A percentile compares a stretch with the other conserved stretches of the same genome.
Evolutionary conservation across 768 basidiomycete genomes (phyloP).

Genomic region (Cubamyces sp.): DNA sequence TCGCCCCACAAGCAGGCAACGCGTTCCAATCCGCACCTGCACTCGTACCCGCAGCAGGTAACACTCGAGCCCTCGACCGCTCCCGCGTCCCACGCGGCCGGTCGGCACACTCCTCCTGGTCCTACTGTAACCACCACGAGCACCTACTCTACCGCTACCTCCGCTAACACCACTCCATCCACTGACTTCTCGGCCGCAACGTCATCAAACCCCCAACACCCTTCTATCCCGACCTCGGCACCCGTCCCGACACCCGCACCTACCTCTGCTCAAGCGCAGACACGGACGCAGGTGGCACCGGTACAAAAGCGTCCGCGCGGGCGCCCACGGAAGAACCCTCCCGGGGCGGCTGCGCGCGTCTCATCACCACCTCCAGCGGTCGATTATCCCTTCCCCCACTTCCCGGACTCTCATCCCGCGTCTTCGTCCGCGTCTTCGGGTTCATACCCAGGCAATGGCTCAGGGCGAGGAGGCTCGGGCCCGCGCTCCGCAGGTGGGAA

Average conservation of each 20-base stretch:
- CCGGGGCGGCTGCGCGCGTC: background rate
- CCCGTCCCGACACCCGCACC: background rate
- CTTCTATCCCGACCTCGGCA: background rate
- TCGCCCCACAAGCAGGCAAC: too few relatives aligned
- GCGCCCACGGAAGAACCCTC: constrained; percentile 26
- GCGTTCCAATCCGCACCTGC: too few relatives aligned
- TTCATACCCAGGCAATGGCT: background rate
- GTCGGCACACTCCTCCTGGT: background rate
- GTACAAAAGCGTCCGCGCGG: constrained; percentile 24
- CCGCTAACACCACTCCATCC: too few relatives aligned
- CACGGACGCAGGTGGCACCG: background rate
- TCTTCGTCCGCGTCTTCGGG: background rate
- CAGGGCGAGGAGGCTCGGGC: too few relatives aligned
- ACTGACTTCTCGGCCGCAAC: too few relatives aligned
- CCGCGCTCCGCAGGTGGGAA: too few relatives aligned
- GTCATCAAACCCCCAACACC: too few relatives aligned
- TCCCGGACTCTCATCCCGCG: constrained; percentile 4
- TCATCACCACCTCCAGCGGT: constrained; percentile 20
- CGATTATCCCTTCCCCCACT: constrained; percentile 27
- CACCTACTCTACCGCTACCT: too few relatives aligned
- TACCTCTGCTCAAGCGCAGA: background rate
- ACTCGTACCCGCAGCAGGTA: too few relatives aligned
- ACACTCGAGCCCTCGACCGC: too few relatives aligned
- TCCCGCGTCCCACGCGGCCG: too few relatives aligned
- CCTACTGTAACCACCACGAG: too few relatives aligned